Conservation (phyloP, 2,329 filamentous ascomycete genomes). For the Colletotrichum graminicola region DNA sequence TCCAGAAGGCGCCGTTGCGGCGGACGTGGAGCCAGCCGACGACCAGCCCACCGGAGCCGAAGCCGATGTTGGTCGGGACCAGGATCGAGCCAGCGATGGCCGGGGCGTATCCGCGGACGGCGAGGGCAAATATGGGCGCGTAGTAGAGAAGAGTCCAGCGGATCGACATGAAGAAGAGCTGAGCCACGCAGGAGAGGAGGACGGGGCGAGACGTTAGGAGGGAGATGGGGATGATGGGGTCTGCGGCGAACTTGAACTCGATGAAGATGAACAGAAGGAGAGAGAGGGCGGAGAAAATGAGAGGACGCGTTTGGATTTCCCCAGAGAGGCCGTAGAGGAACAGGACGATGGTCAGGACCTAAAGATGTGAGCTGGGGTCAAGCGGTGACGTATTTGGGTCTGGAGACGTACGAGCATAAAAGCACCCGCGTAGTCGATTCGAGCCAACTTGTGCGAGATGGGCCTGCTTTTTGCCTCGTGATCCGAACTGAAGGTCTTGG, state of each 20-base stretch:
- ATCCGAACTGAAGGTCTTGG: constrained; percentile 53
- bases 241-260: constrained; percentile 72
- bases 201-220: constrained; percentile 78
- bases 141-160: constrained; percentile 88
- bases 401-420: constrained; percentile 65
- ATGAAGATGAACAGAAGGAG: constrained; percentile 69
- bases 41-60: constrained; percentile 78
- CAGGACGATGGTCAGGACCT: constrained; percentile 75
- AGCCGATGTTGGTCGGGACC: constrained; percentile 85
- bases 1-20: constrained; percentile 79
- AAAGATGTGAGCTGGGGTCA: constrained; percentile 40
- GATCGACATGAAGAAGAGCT: constrained; percentile 83
- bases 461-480: constrained; percentile 56
- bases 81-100: constrained; percentile 80
- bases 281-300: constrained; percentile 68
- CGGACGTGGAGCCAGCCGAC: constrained; percentile 83
- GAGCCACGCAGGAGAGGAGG: constrained; percentile 78
- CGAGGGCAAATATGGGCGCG: constrained; percentile 82
- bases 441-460: constrained; percentile 66
- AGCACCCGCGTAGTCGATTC: constrained; percentile 82
- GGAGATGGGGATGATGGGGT: constrained; percentile 81
- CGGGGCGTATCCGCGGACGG: constrained; percentile 77
- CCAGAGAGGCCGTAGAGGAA: constrained; percentile 79
- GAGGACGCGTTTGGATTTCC: constrained; percentile 68
- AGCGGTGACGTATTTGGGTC: not conserved